Conservation (phyloP, 441 rosid species). For the Adansonia grandidieri region DNA sequence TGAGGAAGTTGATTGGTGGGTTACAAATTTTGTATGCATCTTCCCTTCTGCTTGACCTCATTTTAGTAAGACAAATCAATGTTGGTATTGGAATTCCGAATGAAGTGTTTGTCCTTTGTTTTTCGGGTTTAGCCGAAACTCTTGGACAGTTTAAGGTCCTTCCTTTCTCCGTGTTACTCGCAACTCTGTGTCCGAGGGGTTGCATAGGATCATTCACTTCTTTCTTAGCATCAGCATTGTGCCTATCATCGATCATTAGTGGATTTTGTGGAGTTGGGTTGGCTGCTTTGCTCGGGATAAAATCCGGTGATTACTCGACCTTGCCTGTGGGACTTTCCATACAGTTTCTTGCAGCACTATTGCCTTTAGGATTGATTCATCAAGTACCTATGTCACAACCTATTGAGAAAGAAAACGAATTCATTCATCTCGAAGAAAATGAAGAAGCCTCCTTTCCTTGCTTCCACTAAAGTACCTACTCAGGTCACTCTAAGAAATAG, state of each 20-base stretch:
- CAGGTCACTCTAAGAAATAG: background rate
- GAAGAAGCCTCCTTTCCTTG: conserved; percentile 28
- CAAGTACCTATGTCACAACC: conserved; percentile 50
- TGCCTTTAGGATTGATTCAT: conserved; percentile 63
- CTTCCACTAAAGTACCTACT: too few relatives aligned
- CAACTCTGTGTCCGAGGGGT: conserved; percentile 68
- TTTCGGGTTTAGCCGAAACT: conserved; percentile 71
- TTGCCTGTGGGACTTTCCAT: conserved; percentile 56
- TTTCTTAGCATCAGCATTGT: conserved; percentile 65
- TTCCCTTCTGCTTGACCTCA: conserved; percentile 66
- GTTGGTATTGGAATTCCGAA: conserved; percentile 58
- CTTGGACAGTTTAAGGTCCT: conserved; percentile 77
- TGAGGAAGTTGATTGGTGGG: conserved; percentile 59
- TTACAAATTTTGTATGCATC: conserved; percentile 60
- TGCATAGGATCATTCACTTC: conserved; percentile 83
- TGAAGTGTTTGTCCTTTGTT: conserved; percentile 59
- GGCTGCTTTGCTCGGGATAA: conserved; percentile 63
- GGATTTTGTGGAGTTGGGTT: conserved; percentile 72
- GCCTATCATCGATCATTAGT: conserved; percentile 65
- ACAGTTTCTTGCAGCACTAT: conserved; percentile 66
- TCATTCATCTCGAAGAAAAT: conserved; percentile 40
- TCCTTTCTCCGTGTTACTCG: conserved; percentile 63
- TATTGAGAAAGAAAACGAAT: conserved; percentile 49
- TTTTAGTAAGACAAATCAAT: conserved; percentile 65
- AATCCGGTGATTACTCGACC: conserved; percentile 57